These are phyloP conservation scores for Pseudogymnoascus sp. DNA, from an alignment of 2,329 filamentous ascomycete genomes.

Conservation along the genomic window DNA sequence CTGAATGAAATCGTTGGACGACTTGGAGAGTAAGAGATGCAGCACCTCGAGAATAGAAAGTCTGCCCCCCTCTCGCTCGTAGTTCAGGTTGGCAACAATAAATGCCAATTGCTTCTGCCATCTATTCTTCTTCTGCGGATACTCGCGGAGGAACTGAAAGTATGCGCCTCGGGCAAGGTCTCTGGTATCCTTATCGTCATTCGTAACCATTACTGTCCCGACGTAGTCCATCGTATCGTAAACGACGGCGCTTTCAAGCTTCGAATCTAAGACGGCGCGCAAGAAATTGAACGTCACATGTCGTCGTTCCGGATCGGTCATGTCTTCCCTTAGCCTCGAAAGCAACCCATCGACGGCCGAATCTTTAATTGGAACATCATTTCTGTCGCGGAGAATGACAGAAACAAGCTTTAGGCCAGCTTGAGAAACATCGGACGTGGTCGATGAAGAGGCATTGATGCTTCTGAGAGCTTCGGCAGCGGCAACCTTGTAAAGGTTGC, in stretches of 20 bases:
- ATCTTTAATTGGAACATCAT: conserved; percentile 68
- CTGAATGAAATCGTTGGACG: conserved; percentile 71
- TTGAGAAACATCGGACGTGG: conserved; percentile 76
- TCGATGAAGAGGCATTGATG: conserved; percentile 68
- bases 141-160: conserved; percentile 89
- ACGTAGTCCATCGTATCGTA: conserved; percentile 90
- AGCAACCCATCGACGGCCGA: conserved; percentile 75
- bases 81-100: conserved; percentile 82
- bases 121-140: conserved; percentile 81
- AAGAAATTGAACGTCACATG: conserved; percentile 94
- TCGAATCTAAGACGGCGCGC: conserved; percentile 75
- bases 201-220: conserved; percentile 88
- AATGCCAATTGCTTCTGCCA: conserved; percentile 87
- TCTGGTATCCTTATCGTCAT: conserved; percentile 80
- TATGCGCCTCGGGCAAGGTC: conserved; percentile 84
- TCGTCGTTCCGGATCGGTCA: conserved; percentile 86
- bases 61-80: conserved; percentile 78
- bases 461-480: conserved; percentile 76
- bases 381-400: conserved; percentile 72
- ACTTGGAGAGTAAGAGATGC: conserved; percentile 77
- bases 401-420: conserved; percentile 83
- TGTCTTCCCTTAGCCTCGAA: conserved; percentile 71
- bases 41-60: conserved; percentile 90
- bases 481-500: conserved; percentile 62
- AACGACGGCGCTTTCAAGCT: conserved; percentile 74